Conservation (phyloP, 805 yeast species). For the Sugiyamaella floridensis region DNA sequence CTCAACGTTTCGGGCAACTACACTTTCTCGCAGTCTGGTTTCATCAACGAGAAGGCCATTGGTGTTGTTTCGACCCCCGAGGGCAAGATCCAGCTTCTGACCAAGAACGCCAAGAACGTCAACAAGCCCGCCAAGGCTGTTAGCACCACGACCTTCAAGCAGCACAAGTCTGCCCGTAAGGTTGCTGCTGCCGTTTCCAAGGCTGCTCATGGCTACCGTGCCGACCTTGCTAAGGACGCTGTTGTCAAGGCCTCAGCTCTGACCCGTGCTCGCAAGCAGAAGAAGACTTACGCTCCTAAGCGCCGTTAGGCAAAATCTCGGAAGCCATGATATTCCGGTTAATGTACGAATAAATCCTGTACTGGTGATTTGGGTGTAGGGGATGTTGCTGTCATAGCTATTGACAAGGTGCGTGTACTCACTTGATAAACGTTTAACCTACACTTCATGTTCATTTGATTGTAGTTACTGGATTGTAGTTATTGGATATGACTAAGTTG, state of each 20-base stretch:
- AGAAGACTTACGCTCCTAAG: slow-evolving; percentile 30
- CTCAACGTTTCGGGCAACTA: slow-evolving; percentile 42
- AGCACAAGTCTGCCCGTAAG: slow-evolving; percentile 38
- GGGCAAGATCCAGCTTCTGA: slow-evolving; percentile 36
- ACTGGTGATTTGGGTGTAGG: neutral
- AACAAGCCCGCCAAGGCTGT: slow-evolving; percentile 43
- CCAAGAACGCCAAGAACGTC: slow-evolving; percentile 41
- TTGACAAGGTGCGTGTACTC: too few species aligned
- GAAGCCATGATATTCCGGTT: neutral
- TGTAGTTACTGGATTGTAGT: too few species aligned
- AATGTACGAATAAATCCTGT: neutral
- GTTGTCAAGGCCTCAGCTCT: slow-evolving; percentile 44
- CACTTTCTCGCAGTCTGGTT: slow-evolving; percentile 43
- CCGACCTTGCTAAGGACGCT: slow-evolving; percentile 43
- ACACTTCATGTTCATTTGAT: too few species aligned
- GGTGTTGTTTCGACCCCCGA: slow-evolving; percentile 33
- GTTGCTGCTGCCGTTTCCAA: slow-evolving; percentile 42
- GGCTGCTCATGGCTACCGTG: slow-evolving; percentile 42
- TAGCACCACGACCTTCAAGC: slow-evolving; percentile 35
- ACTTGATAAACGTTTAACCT: too few species aligned
- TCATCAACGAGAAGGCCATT: slow-evolving; percentile 44
- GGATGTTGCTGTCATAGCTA: too few species aligned
- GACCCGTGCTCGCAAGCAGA: slow-evolving; percentile 34
- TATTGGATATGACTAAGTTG: too few species aligned
- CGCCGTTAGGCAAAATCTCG: slow-evolving; percentile 4